These are phyloP conservation scores for Solanum rostratum DNA, from an alignment of 257 asterid genomes.

Conservation along the genomic window DNA sequence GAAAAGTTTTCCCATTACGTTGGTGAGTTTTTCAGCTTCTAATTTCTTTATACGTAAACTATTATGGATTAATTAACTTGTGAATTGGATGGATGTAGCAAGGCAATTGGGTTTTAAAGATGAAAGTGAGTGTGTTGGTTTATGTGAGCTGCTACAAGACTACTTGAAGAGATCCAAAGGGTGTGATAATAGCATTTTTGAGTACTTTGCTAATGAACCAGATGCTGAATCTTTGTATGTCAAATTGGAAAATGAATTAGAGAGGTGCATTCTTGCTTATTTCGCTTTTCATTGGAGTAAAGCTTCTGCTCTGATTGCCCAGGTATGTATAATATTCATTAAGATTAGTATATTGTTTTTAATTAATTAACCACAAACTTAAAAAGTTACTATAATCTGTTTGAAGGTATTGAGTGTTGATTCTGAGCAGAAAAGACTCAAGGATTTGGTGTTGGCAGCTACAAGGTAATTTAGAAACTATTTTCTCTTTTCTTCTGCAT, in stretches of 20 bases:
- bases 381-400: background rate
- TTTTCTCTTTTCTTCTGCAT: background rate
- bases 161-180: slow-evolving; percentile 62
- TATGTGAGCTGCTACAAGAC: slow-evolving; percentile 43
- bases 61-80: background rate
- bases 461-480: slow-evolving; percentile 50
- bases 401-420: slow-evolving; percentile 59
- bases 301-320: slow-evolving; percentile 48
- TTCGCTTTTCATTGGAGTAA: slow-evolving; percentile 79
- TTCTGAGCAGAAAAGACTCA: slow-evolving; percentile 58
- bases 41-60: background rate
- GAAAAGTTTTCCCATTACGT: slow-evolving; percentile 72
- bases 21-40: slow-evolving; percentile 19
- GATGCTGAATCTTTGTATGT: slow-evolving; percentile 47
- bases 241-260: slow-evolving; percentile 68
- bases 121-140: slow-evolving; percentile 49
- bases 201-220: slow-evolving; percentile 36
- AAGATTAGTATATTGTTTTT: no score
- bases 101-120: slow-evolving; percentile 77
- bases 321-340: slow-evolving; percentile 18
- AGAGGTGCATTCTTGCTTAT: slow-evolving; percentile 77
- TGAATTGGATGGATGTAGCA: slow-evolving; percentile 19
- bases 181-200: slow-evolving; percentile 49
- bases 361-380: background rate
- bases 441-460: slow-evolving; percentile 77